phyloP scores from a whole-genome alignment of 495 filamentous ascomycete species.

The Penicillium psychrofluorescens region DNA sequence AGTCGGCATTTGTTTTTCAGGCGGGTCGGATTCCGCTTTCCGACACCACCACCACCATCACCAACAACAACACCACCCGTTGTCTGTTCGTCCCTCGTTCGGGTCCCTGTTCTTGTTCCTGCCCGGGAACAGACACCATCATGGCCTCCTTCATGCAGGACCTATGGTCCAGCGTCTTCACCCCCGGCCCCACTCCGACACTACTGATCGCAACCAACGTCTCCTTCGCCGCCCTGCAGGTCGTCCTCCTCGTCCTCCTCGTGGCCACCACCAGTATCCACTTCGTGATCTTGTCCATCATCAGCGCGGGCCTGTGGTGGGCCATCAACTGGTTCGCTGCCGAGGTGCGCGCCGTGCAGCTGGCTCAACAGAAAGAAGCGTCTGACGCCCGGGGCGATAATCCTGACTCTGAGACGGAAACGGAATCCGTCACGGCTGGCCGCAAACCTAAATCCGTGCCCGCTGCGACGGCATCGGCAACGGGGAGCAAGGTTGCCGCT shows the following conservation, averaged over 20 bases:
- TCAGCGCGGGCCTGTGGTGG: slow-evolving; percentile 80
- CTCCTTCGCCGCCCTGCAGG: slow-evolving; percentile 77
- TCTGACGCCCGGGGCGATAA: slow-evolving; percentile 21
- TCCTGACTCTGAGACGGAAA: slow-evolving; percentile 44
- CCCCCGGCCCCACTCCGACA: slow-evolving; percentile 77
- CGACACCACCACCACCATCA: too few relatives aligned
- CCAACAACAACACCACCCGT: too few relatives aligned
- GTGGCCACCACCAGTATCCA: slow-evolving; percentile 80
- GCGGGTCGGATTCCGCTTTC: too few relatives aligned
- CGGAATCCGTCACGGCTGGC: slow-evolving; percentile 21
- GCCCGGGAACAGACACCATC: slow-evolving; percentile 2
- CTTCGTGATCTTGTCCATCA: slow-evolving; percentile 70
- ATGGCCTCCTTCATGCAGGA: slow-evolving; percentile 80
- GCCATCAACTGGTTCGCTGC: slow-evolving; percentile 93
- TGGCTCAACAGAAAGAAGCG: slow-evolving; percentile 48
- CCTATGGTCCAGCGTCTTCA: slow-evolving; percentile 89
- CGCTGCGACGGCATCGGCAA: slow-evolving; percentile 11
- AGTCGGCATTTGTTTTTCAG: too few relatives aligned
- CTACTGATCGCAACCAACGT: slow-evolving; percentile 86
- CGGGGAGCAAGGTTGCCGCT: slow-evolving; percentile 15
- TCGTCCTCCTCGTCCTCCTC: slow-evolving; percentile 68
- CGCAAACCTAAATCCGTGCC: neutral
- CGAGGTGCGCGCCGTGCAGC: slow-evolving; percentile 60
- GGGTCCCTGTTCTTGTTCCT: too few relatives aligned
- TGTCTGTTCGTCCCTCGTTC: too few relatives aligned